Evolutionary conservation across 495 filamentous ascomycete species (phyloP), one percentile per base, ranked within the genome.

Genomic region (Jackrogersella multiformis): DNA sequence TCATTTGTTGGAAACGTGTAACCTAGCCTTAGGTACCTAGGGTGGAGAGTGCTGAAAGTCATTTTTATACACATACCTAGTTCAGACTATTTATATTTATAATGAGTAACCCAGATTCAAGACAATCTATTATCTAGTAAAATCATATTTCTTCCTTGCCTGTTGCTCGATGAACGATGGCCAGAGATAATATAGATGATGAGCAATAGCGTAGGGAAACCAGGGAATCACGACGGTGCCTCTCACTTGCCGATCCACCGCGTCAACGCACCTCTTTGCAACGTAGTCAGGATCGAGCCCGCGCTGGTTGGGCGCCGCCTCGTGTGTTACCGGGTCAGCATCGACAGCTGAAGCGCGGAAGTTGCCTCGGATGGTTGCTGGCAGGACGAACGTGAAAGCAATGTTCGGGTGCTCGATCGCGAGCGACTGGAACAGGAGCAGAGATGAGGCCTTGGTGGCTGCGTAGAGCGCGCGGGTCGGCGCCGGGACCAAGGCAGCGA

Each of bases 291-390:
- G 34, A n/a, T 68, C 61, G 16, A 76, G 64, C 6, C 74, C 74
- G 8, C 34, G 56, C 41, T 65, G 66, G 24, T 73, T 72, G 9
- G 63, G 56, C 0, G 58, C 67, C 32, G 61, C 61, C 12, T 20
- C 58, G 5, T 30, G 21, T 18, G 48, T 44, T 0, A 35, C 36
- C 26, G 41, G 26, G 36, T 71, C 66, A 20, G 61, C 66, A 34
- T 76, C 74, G 6, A 76, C 72, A 6, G 74, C 74, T 23, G 69
- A 70, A 10, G 74, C 61, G 1, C 74, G 72, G 41, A 76, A 76
- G 45, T 71, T 69, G 2, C 74, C 74, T 39, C 74, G 53, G 20
- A 76, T 74, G 8, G 74, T 76, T 1, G 69, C 68, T 7, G 74
- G 74, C 13, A 76, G 58, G 2, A 73, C 26, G 26, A 56, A 66